Evolutionary conservation across 2,329 filamentous ascomycete genomes (phyloP), one percentile per base, ranked within the genome.

Genomic region (Sporothrix dimorphospora): DNA sequence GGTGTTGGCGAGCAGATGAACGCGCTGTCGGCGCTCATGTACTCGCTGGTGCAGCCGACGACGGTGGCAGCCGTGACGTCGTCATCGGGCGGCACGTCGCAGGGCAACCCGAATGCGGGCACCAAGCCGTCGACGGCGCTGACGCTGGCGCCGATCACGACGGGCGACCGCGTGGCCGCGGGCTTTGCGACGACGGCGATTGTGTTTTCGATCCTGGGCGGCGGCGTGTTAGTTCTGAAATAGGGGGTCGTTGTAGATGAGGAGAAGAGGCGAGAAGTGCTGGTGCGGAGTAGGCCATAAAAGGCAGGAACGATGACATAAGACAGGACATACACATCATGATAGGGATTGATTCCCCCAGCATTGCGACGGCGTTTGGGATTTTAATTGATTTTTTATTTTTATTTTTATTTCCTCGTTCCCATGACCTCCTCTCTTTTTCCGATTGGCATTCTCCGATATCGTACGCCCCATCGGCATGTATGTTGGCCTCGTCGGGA

Each of bases 1-100:
- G 91, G 91, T 70, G 89, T 93, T 9, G 91, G 91, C 55, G 84
- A 91, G 79, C 89, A 92, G 83, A 91, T 93, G 86, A 90, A 87
- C 76, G 90, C 89, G 0, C 82, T 92, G 34, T 85, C 87, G 34
- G 86, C 90, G 14, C 81, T 93, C 75, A 88, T 89, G 79, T 89
- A 89, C 72, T 87, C 85, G 57, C 82, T 92, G 12, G 80, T 89
- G 53, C 79, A 82, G 63, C 79, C 82, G 55, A 78, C 79, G n/a
- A 76, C 74, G 16, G 14, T 65, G 16, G 74, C 74, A 0, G 86
- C 88, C 0, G 81, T 86, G 16, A 90, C 88, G 0, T 82, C 83
- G 0, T 78, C 81, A 3, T 87, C 84, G 1, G 90, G 90, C 45
- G 91, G 90, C 69, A 91, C 87, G 0, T 89, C 86, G 2, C 78